A percentile compares a stretch with the other conserved stretches of the same genome.
phyloP scores from a whole-genome alignment of 164 flowering plant genomes.

The Magnolia kwangsiensis region DNA sequence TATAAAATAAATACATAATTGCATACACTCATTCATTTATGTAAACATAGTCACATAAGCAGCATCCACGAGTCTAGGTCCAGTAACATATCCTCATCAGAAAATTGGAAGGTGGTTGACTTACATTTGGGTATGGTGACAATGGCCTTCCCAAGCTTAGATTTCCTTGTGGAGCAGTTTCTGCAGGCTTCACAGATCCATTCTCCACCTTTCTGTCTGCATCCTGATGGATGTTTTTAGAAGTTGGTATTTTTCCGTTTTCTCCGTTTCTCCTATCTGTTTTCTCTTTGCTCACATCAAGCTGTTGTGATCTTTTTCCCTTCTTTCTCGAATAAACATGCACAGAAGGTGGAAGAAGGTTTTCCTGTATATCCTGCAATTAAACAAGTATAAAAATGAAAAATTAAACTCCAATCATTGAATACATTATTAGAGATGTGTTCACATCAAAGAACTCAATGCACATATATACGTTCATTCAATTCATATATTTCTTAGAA shows the following conservation, averaged over 20 bases:
- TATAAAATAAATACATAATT: too few relatives aligned
- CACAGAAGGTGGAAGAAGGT: constrained; percentile 63
- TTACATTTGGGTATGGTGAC: constrained; percentile 68
- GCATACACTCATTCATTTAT: background rate
- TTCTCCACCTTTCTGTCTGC: constrained; percentile 10
- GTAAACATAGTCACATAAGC: background rate
- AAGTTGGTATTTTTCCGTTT: constrained; percentile 18
- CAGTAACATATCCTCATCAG: background rate
- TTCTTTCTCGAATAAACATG: constrained; percentile 51
- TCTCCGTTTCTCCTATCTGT: constrained; percentile 16
- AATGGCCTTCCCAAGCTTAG: constrained; percentile 22
- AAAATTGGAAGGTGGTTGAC: constrained; percentile 7
- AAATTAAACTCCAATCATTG: background rate
- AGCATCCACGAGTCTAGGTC: background rate
- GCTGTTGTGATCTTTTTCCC: constrained; percentile 19
- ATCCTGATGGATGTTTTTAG: constrained; percentile 7
- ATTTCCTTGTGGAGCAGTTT: constrained; percentile 19
- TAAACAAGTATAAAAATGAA: constrained; percentile 1
- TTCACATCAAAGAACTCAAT: background rate
- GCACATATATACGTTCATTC: background rate
- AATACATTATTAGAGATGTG: background rate
- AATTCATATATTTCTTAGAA: background rate
- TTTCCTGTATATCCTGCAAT: constrained; percentile 69
- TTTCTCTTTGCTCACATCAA: constrained; percentile 30
- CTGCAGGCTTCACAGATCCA: constrained; percentile 20